A percentile compares a stretch with the other conserved stretches of the same genome.
phyloP scores from a whole-genome alignment of 352 stramenopile genomes.

The Peronospora belbahrii region DNA sequence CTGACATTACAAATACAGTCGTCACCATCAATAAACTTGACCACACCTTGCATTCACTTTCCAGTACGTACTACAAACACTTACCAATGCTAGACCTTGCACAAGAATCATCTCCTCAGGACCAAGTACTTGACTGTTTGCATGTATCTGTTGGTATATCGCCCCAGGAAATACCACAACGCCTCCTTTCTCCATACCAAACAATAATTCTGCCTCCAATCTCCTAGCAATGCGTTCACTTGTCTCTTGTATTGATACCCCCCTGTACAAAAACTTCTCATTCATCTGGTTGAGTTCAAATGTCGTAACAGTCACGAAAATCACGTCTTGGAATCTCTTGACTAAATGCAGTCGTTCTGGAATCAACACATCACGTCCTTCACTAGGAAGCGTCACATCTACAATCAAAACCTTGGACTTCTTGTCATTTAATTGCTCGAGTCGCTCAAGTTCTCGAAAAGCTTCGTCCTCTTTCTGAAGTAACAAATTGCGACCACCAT shows the following conservation, averaged over 20 bases:
- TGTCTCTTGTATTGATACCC: conserved; percentile 24
- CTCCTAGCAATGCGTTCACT: conserved; percentile 44
- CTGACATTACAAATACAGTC: conserved; percentile 18
- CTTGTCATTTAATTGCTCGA: conserved; percentile 13
- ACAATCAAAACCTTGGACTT: conserved; percentile 28
- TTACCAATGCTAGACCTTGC: conserved; percentile 30
- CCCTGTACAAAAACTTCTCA: conserved; percentile 2
- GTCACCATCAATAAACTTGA: neutral
- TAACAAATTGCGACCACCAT: conserved; percentile 40
- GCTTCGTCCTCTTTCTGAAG: conserved; percentile 67
- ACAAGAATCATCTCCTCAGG: conserved; percentile 25
- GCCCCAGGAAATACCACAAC: conserved; percentile 30
- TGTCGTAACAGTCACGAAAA: conserved; percentile 51
- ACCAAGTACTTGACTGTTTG: conserved; percentile 1
- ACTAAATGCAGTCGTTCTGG: conserved; percentile 25
- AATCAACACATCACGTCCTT: conserved; percentile 40
- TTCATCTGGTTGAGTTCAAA: conserved; percentile 30
- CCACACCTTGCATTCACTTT: neutral
- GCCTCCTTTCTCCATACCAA: conserved; percentile 30
- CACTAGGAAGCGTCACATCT: conserved; percentile 39
- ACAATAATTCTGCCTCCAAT: conserved; percentile 63
- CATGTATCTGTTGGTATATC: conserved; percentile 64
- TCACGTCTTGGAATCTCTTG: conserved; percentile 30
- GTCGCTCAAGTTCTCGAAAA: conserved; percentile 53
- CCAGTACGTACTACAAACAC: neutral